phyloP scores from a whole-genome alignment of 331 rosid genomes.

The Pyrus hybrid region DNA sequence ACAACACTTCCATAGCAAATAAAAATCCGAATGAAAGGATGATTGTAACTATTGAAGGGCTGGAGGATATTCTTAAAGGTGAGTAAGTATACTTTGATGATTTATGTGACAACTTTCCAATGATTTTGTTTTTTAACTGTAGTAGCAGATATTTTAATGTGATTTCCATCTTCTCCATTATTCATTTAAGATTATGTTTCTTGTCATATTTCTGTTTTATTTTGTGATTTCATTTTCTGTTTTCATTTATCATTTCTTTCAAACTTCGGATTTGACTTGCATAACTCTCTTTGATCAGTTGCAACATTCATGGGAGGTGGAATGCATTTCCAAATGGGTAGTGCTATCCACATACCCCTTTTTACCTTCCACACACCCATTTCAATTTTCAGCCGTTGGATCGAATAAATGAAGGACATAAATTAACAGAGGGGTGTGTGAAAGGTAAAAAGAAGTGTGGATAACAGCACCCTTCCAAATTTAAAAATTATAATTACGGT shows the following conservation, averaged over 20 bases:
- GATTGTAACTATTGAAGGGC: conserved; percentile 17
- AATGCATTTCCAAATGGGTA: not conserved
- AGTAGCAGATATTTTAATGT: not conserved
- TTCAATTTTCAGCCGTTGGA: too few species aligned
- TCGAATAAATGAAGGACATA: too few species aligned
- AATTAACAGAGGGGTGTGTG: too few species aligned
- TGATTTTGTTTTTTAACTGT: not conserved
- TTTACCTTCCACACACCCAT: too few species aligned
- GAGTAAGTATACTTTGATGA: not conserved
- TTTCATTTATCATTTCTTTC: not conserved
- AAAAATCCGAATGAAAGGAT: conserved; percentile 4
- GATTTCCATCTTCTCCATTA: not conserved
- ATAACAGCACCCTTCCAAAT: too few species aligned
- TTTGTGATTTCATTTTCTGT: too few species aligned
- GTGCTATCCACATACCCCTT: too few species aligned
- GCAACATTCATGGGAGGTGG: not conserved
- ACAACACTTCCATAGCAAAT: conserved; percentile 24
- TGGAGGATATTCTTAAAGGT: conserved; percentile 21
- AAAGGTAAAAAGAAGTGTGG: too few species aligned
- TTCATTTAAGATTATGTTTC: not conserved
- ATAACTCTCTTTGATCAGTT: not conserved
- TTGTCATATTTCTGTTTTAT: not conserved
- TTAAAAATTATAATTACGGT: not conserved
- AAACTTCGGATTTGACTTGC: not conserved
- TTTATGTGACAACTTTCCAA: not conserved